Conservation (phyloP, 2,329 filamentous ascomycete species). For the Penicillium sp. region DNA sequence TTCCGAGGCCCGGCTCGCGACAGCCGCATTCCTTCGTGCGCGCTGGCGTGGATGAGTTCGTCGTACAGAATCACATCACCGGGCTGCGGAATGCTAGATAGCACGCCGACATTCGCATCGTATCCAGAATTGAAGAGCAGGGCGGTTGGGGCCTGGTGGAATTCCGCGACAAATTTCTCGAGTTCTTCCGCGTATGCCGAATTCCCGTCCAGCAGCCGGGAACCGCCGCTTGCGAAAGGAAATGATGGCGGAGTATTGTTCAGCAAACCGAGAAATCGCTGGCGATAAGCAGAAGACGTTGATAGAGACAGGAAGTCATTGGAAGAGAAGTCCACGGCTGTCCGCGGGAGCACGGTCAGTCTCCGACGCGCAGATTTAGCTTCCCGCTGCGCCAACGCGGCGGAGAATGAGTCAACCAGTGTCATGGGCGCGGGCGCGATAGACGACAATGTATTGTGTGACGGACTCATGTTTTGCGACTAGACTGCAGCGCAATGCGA, state of each 20-base stretch:
- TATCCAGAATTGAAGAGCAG: conserved; percentile 67
- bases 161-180: conserved; percentile 59
- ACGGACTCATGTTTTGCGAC: not conserved
- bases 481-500: no score
- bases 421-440: conserved; percentile 5
- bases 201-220: conserved; percentile 67
- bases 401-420: conserved; percentile 33
- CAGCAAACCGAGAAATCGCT: conserved; percentile 52
- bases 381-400: conserved; percentile 42
- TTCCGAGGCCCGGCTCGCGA: conserved; percentile 55
- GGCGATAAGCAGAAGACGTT: conserved; percentile 49
- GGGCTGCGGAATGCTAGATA: conserved; percentile 60
- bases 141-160: conserved; percentile 60
- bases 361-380: conserved; percentile 48
- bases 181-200: conserved; percentile 60
- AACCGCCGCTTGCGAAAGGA: conserved; percentile 60
- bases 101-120: conserved; percentile 66
- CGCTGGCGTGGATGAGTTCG: conserved; percentile 74
- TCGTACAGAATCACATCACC: conserved; percentile 70
- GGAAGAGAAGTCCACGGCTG: conserved; percentile 61
- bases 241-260: conserved; percentile 34
- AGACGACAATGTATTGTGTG: not conserved
- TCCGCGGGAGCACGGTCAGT: conserved; percentile 48
- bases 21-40: conserved; percentile 71
- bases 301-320: conserved; percentile 66